These are phyloP conservation scores for Cordyceps pruinosa DNA, from an alignment of 2,329 filamentous ascomycete species.

Conservation along the genomic window DNA sequence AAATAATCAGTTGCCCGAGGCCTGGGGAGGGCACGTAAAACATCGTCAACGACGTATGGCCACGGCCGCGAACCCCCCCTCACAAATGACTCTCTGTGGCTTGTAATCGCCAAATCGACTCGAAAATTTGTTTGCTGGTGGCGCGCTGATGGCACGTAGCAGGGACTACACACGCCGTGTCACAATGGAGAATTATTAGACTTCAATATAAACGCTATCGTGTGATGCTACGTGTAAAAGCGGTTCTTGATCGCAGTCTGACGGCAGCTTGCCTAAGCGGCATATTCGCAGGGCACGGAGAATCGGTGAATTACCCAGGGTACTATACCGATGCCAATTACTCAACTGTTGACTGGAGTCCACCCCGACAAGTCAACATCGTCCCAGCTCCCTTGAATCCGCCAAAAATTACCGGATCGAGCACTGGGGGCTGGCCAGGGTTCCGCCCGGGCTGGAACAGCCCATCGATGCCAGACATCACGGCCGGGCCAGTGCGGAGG, in stretches of 20 bases:
- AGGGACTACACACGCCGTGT: background rate
- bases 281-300: too few species aligned
- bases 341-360: background rate
- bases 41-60: too few species aligned
- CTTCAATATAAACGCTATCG: background rate
- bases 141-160: background rate
- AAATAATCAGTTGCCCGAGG: background rate
- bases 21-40: too few species aligned
- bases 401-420: slow-evolving; percentile 12
- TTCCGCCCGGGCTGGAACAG: background rate
- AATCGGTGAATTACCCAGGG: slow-evolving; percentile 2
- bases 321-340: background rate
- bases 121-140: too few species aligned
- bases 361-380: background rate
- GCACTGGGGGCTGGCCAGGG: background rate
- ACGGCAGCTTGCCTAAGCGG: background rate
- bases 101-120: too few species aligned
- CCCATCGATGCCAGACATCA: background rate
- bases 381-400: slow-evolving; percentile 1
- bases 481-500: slow-evolving; percentile 4
- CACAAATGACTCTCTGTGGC: too few species aligned
- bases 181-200: background rate
- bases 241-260: background rate
- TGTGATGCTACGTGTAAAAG: background rate
- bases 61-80: too few species aligned